phyloP scores from a whole-genome alignment of 1,284 basidiomycete species.

The Austroboletus olivaceoglutinosus region DNA sequence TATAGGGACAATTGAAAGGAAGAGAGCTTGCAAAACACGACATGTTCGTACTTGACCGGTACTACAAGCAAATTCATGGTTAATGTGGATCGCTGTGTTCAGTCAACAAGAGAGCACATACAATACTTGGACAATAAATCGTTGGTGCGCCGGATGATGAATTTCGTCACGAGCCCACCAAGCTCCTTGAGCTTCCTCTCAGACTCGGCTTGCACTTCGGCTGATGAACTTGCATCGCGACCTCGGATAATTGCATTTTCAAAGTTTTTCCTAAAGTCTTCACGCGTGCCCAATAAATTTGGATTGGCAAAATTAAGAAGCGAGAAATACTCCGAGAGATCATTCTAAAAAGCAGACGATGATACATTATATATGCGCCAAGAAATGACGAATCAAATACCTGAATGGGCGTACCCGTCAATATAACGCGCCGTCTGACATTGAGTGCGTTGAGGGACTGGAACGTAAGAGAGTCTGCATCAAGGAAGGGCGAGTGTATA shows the following conservation, averaged over 20 bases:
- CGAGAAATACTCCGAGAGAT: slow-evolving; percentile 96
- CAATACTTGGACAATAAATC: slow-evolving; percentile 96
- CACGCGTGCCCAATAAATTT: slow-evolving; percentile 88
- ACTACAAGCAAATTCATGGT: slow-evolving; percentile 49
- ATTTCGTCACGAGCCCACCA: slow-evolving; percentile 87
- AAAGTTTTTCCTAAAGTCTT: slow-evolving; percentile 95
- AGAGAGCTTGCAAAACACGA: slow-evolving; percentile 94
- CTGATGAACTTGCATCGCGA: slow-evolving; percentile 88
- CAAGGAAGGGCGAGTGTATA: slow-evolving; percentile 1
- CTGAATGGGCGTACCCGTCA: slow-evolving; percentile 96
- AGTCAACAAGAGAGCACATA: slow-evolving; percentile 42
- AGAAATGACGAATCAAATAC: slow-evolving; percentile 34
- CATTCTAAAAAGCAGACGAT: slow-evolving; percentile 59
- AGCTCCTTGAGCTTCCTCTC: slow-evolving; percentile 95
- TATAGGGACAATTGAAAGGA: slow-evolving; percentile 90
- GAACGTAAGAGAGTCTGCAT: slow-evolving; percentile 83
- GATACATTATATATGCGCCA: slow-evolving; percentile 1
- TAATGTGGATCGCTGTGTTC: background rate
- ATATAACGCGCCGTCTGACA: slow-evolving; percentile 92
- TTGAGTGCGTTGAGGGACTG: slow-evolving; percentile 82
- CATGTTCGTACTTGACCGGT: slow-evolving; percentile 98
- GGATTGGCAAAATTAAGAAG: slow-evolving; percentile 97
- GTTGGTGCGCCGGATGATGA: slow-evolving; percentile 97
- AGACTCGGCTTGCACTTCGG: slow-evolving; percentile 77
- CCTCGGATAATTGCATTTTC: slow-evolving; percentile 94